Evolutionary conservation across 2,329 filamentous ascomycete genomes (phyloP).

Genomic region (Cadophora sp.): DNA sequence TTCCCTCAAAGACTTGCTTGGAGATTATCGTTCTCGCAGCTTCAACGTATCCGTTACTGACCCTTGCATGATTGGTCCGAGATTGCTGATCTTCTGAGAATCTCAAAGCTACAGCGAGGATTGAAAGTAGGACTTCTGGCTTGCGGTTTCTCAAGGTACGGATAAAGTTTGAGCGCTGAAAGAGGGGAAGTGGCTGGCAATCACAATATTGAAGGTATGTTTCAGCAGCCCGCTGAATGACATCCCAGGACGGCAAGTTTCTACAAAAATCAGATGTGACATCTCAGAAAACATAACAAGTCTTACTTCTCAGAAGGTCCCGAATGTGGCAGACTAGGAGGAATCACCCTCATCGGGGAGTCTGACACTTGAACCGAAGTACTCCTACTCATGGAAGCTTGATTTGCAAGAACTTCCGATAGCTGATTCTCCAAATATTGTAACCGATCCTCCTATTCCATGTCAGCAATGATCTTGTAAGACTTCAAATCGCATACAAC

Average conservation of each 20-base stretch:
- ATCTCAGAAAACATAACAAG: neutral
- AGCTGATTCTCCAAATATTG: constrained; percentile 41
- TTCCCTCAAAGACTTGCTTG: constrained; percentile 46
- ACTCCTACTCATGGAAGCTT: constrained; percentile 28
- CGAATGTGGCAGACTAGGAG: constrained; percentile 9
- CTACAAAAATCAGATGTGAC: constrained; percentile 23
- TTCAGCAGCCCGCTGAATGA: constrained; percentile 49
- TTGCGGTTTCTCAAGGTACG: constrained; percentile 48
- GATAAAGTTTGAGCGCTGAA: constrained; percentile 51
- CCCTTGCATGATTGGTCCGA: constrained; percentile 34
- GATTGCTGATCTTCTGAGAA: constrained; percentile 47
- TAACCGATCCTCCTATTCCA: constrained; percentile 40
- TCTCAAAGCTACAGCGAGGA: constrained; percentile 51
- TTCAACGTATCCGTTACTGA: constrained; percentile 49
- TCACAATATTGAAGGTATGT: constrained; percentile 57
- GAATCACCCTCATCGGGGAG: constrained; percentile 21
- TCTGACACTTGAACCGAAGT: constrained; percentile 24
- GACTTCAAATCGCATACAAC: constrained; percentile 23
- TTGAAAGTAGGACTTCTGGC: constrained; percentile 46
- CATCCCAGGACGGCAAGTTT: constrained; percentile 49
- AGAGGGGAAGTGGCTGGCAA: constrained; percentile 57
- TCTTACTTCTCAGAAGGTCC: constrained; percentile 30
- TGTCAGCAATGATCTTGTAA: neutral
- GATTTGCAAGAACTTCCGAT: constrained; percentile 40
- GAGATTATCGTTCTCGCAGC: constrained; percentile 45